A percentile compares a stretch with the other conserved stretches of the same genome.
phyloP scores from a whole-genome alignment of 768 basidiomycete genomes.

The Psilocybe azurescens region DNA sequence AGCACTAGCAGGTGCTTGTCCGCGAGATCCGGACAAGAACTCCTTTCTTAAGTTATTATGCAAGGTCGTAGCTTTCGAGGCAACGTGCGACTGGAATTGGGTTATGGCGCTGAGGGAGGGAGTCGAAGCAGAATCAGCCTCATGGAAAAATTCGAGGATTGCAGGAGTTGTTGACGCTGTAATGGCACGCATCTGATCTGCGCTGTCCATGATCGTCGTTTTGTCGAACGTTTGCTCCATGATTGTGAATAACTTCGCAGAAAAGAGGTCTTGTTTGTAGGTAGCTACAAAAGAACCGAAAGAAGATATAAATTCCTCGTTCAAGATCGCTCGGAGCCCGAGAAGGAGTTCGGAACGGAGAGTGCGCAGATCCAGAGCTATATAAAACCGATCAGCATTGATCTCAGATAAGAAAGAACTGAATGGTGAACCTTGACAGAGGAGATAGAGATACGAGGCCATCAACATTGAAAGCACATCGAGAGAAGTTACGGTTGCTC shows the following conservation, averaged over 20 bases:
- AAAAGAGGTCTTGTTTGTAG: slow-evolving; percentile 35
- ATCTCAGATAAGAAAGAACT: not conserved
- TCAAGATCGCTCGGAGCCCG: slow-evolving; percentile 49
- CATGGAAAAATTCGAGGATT: slow-evolving; percentile 50
- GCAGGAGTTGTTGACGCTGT: slow-evolving; percentile 61
- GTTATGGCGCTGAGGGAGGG: slow-evolving; percentile 41
- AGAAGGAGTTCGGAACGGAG: slow-evolving; percentile 65
- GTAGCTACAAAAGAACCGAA: slow-evolving; percentile 45
- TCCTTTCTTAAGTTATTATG: slow-evolving; percentile 55
- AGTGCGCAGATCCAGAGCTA: slow-evolving; percentile 80
- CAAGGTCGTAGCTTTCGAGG: slow-evolving; percentile 48
- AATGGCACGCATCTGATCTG: slow-evolving; percentile 65
- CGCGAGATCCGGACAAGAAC: slow-evolving; percentile 62
- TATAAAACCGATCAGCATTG: slow-evolving; percentile 4
- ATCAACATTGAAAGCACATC: slow-evolving; percentile 74
- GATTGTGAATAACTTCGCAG: slow-evolving; percentile 39
- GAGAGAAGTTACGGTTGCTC: slow-evolving; percentile 71
- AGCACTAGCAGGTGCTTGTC: slow-evolving; percentile 64
- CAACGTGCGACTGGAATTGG: slow-evolving; percentile 56
- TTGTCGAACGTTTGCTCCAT: slow-evolving; percentile 65
- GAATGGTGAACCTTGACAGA: slow-evolving; percentile 59
- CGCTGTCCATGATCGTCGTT: slow-evolving; percentile 73
- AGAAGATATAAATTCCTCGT: slow-evolving; percentile 50
- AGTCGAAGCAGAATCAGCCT: slow-evolving; percentile 36
- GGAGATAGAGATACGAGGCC: slow-evolving; percentile 73